A percentile compares a stretch with the other conserved stretches of the same genome.
phyloP scores from a whole-genome alignment of 805 yeast species.

The Sugiyamaella americana region DNA sequence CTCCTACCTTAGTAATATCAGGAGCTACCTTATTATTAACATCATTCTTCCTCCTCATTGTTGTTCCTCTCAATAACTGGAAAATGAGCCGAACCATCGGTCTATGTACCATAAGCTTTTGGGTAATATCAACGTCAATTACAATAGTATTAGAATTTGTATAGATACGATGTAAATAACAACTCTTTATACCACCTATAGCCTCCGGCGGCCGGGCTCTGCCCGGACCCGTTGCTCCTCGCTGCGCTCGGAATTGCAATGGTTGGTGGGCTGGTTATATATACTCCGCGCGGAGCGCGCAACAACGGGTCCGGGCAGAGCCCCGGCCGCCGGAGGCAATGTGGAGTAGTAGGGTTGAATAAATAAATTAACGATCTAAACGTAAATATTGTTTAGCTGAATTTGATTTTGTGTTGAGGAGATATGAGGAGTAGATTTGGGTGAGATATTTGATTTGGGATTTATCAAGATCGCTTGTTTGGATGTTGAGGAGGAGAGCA shows the following conservation, averaged over 20 bases:
- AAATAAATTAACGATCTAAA: no score
- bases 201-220: slow-evolving; percentile 1
- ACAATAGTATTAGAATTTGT: slow-evolving; percentile 23
- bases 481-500: slow-evolving; percentile 17
- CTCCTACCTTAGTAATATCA: slow-evolving; percentile 38
- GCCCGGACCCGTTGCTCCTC: neutral
- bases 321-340: neutral
- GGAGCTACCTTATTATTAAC: slow-evolving; percentile 37
- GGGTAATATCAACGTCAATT: slow-evolving; percentile 38
- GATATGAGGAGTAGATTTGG: slow-evolving; percentile 27
- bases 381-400: no score
- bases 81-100: slow-evolving; percentile 38
- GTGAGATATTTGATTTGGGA: slow-evolving; percentile 24
- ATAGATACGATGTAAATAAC: no score
- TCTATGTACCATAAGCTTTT: slow-evolving; percentile 33
- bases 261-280: neutral
- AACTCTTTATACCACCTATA: neutral
- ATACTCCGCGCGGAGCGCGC: neutral
- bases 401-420: slow-evolving; percentile 6
- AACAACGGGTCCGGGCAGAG: neutral
- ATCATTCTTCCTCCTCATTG: slow-evolving; percentile 34
- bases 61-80: slow-evolving; percentile 41
- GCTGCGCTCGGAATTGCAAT: neutral
- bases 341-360: no score
- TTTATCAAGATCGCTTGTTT: slow-evolving; percentile 19